Conservation (phyloP, 2,329 filamentous ascomycete genomes). For the Penicillium brasilianum region DNA sequence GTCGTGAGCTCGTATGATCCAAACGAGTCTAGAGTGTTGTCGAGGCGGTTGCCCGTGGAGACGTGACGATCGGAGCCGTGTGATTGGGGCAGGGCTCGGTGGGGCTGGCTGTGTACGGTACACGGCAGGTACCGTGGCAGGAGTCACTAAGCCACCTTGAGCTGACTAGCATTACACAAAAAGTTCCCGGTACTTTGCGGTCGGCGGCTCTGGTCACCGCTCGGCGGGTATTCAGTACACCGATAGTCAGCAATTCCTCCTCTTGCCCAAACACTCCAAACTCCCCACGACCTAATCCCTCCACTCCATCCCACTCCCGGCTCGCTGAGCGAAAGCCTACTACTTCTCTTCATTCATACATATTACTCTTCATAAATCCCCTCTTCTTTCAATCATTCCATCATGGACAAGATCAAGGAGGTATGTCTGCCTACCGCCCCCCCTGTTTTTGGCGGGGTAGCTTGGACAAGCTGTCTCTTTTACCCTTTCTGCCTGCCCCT, state of each 20-base stretch:
- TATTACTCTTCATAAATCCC: conserved; percentile 23
- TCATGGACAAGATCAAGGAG: conserved; percentile 90
- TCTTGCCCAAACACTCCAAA: conserved; percentile 22
- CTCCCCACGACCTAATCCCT: conserved; percentile 20
- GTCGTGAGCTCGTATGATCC: conserved; percentile 9
- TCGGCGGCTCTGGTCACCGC: conserved; percentile 12
- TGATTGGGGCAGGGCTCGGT: conserved; percentile 26
- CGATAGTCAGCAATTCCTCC: conserved; percentile 24
- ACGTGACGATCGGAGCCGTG: conserved; percentile 30
- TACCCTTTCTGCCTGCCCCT: conserved; percentile 23
- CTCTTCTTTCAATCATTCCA: conserved; percentile 42
- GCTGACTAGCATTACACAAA: conserved; percentile 10
- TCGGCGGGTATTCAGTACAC: conserved; percentile 19
- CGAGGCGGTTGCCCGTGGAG: conserved; percentile 47
- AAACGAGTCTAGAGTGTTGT: conserved; percentile 36
- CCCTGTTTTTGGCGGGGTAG: conserved; percentile 47
- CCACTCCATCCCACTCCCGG: conserved; percentile 27
- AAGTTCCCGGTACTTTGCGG: conserved; percentile 25
- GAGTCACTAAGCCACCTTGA: background rate
- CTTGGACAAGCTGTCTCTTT: conserved; percentile 36
- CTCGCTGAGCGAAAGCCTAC: conserved; percentile 47
- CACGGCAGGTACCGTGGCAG: conserved; percentile 4
- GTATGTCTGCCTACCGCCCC: conserved; percentile 58
- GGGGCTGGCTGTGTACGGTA: conserved; percentile 18
- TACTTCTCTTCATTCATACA: conserved; percentile 39